Conservation (phyloP, 345 rosid species). For the Viola odorata region DNA sequence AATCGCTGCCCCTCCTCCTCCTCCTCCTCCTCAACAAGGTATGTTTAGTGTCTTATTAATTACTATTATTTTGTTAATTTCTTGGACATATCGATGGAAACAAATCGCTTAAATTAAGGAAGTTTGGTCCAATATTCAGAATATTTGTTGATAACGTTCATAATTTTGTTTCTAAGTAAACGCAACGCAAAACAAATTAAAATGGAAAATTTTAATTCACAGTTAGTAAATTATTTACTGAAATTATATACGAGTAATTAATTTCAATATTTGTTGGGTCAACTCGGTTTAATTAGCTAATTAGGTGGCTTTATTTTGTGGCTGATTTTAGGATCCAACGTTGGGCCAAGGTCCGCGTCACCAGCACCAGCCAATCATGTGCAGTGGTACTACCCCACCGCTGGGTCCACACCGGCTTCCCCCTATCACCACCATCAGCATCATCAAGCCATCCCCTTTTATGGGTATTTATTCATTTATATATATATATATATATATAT, state of each 20-base stretch:
- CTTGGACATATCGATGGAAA: no score
- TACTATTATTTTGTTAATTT: no score
- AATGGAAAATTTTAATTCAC: no score
- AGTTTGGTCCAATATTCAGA: no score
- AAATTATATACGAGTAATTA: background rate
- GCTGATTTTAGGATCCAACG: conserved; percentile 41
- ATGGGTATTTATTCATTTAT: conserved; percentile 63
- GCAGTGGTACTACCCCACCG: conserved; percentile 73
- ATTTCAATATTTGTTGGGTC: background rate
- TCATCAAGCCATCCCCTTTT: conserved; percentile 65
- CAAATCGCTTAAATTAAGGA: no score
- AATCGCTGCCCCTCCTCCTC: conserved; percentile 17
- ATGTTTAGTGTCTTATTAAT: background rate
- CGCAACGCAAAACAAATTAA: no score
- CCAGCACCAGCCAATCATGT: conserved; percentile 55
- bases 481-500: no score
- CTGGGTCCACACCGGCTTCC: conserved; percentile 36
- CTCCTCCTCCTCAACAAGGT: conserved; percentile 64
- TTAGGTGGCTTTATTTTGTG: no score
- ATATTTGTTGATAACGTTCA: no score
- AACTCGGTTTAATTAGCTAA: no score
- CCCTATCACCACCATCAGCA: conserved; percentile 48
- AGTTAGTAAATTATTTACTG: no score
- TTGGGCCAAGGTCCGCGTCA: conserved; percentile 47
- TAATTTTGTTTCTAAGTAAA: no score